Base-by-base conservation (phyloP, 768 basidiomycete genomes). In the Tylopilus balloui region DNA sequence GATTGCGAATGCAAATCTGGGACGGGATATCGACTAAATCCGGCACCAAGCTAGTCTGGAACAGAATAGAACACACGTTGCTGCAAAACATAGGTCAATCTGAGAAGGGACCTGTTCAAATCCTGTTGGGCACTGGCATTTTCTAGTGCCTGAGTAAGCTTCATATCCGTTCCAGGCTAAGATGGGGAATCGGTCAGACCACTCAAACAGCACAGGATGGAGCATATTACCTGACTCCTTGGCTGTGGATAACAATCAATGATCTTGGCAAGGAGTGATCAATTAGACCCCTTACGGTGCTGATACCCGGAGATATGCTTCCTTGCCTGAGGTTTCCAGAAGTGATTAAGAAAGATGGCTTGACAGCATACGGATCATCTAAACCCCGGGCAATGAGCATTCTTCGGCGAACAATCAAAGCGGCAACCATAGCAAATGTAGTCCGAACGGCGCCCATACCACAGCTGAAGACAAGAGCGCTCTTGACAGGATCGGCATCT, bases 371-470 rank as follows among this genome's bases (percentile, higher is more conserved):
- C 1, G 94, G 92, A 62, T 97, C 95, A 4, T 78, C 75, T 40
- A 84, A 67, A 1, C 89, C 90, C 24, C 74, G 70, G 14, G 75
- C 57, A 6, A 85, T 63, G 28, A 83, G 62, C 58, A 91, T 86
- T 59, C 85, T 88, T 41, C 95, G 75, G 36, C 95, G 76, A 2
- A 97, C 76, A 29, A 99, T 74, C 48, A 84, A 81, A 1, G 95
- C 93, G 7, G 92, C 90, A n/a, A 86, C 80, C 96, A 98, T 98
- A 3, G 91, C 92, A 62, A 96, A 98, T 0, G 94, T 97, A 3
- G 93, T 94, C 17, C 95, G 79, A 1, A 97, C 94, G 3, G 91
- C 92, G 38, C 96, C 96, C 83, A 95, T 92, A 27, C 96, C 95
- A 64, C 95, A 97, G 42, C 88, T 92, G 66, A 98, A 97, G 4